These are phyloP conservation scores for Microbotryum scabiosae DNA, from an alignment of 1,284 basidiomycete genomes.

Conservation along the genomic window DNA sequence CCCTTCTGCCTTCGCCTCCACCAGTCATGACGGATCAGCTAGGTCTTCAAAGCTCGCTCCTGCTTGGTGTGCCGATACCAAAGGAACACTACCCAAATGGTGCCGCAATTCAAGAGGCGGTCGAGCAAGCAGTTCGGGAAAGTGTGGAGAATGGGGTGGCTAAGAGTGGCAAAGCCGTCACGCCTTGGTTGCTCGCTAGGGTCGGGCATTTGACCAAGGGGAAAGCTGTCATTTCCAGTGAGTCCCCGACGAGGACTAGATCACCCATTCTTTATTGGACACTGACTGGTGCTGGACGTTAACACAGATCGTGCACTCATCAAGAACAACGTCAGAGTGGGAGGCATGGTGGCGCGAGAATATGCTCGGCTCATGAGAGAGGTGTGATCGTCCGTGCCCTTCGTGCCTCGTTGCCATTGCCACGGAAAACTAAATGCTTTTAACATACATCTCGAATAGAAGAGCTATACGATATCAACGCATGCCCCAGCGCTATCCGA, in stretches of 20 bases:
- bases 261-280: background rate
- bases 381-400: constrained; percentile 18
- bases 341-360: constrained; percentile 71
- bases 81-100: constrained; percentile 61
- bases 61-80: constrained; percentile 90
- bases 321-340: constrained; percentile 81
- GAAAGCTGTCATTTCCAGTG: constrained; percentile 62
- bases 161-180: constrained; percentile 78
- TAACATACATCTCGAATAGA: too few relatives aligned
- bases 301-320: constrained; percentile 73
- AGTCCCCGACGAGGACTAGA: constrained; percentile 34
- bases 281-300: too few relatives aligned
- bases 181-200: constrained; percentile 85
- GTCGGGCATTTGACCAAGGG: constrained; percentile 75
- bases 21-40: constrained; percentile 44
- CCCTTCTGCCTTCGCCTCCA: background rate
- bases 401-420: background rate
- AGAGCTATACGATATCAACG: too few relatives aligned
- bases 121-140: constrained; percentile 78
- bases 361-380: constrained; percentile 49
- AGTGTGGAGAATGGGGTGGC: constrained; percentile 72
- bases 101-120: constrained; percentile 61
- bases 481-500: too few relatives aligned
- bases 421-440: too few relatives aligned
- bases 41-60: constrained; percentile 58